Evolutionary conservation across 306 rosid genomes (phyloP).

Genomic region (Psophocarpus tetragonolobus): DNA sequence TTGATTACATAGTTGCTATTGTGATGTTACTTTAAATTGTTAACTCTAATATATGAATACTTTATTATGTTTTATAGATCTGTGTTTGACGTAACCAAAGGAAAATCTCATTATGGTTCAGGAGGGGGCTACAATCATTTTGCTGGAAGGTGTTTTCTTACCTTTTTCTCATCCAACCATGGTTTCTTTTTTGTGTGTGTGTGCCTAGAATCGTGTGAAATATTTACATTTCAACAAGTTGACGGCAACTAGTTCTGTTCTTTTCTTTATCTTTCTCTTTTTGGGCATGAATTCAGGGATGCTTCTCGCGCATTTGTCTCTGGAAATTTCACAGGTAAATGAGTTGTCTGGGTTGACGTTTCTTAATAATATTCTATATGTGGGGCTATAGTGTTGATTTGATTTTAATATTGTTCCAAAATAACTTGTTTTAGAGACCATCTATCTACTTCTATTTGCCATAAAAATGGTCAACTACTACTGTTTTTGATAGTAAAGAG

Average conservation of each 20-base stretch:
- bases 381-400: not conserved
- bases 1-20: not conserved
- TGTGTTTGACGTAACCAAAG: conserved; percentile 88
- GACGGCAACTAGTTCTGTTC: not conserved
- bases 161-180: not conserved
- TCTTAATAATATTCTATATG: not conserved
- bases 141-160: conserved; percentile 76
- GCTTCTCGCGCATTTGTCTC: conserved; percentile 99
- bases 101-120: conserved; percentile 87
- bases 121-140: conserved; percentile 95
- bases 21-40: not conserved
- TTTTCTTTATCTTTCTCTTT: not conserved
- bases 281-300: conserved; percentile 54
- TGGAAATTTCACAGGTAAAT: conserved; percentile 92
- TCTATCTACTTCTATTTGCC: not conserved
- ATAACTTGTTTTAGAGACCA: not conserved
- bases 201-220: conserved; percentile 9
- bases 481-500: not conserved
- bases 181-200: conserved; percentile 3
- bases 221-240: conserved; percentile 9
- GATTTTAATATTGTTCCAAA: not conserved
- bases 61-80: conserved; percentile 51
- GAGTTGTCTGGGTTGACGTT: not conserved
- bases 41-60: conserved; percentile 4
- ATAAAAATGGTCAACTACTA: not conserved